Evolutionary conservation across 352 stramenopile species (phyloP), one percentile per base, ranked within the genome.

Genomic region (Phytophthora vignae): DNA sequence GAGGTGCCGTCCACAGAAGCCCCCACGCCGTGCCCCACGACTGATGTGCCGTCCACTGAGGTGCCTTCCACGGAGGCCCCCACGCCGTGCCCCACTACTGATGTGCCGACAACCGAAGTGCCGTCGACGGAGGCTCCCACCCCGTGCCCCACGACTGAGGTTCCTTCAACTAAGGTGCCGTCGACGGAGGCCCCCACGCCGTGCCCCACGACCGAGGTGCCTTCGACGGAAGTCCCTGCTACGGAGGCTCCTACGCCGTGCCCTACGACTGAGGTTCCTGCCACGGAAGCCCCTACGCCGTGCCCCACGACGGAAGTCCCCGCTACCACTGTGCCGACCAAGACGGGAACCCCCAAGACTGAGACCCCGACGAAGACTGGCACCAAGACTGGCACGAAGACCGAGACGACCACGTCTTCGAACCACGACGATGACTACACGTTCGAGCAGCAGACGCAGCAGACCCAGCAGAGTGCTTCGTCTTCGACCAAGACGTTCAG

Each of bases 401-500:
- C 67, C 11, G 56, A 59, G 55, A 69, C 60, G n/a, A 69, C 64
- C 14, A 46, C 64, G 44, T 67, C 55, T 40, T 60, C 69, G 19
- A 77, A 59, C 52, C 48, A 68, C 54, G 55, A 71, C 31, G 66
- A 68, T 21, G 60, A 64, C 50, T 65, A 67, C 66, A 59, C 52
- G 14, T 69, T 44, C 44, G 31, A 60, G 19, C 60, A 70, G 55
- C 59, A 65, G 57, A 61, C 60, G 38, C 46, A 70, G 60, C 52
- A 69, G 40, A 46, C 44, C 48, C 66, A 77, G 42, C 71, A 73
- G 22, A 69, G 56, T 21, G 22, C 64, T 36, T 74, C 70, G 9
- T 77, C 65, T 14, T 59, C 57, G 12, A 48, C 54, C 57, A 65
- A 77, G 63, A 74, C 67, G n/a, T 67, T 62, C 53, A 70, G 12